Evolutionary conservation across 2,329 filamentous ascomycete genomes (phyloP).

Genomic region (Raffaelea deltoideospora): DNA sequence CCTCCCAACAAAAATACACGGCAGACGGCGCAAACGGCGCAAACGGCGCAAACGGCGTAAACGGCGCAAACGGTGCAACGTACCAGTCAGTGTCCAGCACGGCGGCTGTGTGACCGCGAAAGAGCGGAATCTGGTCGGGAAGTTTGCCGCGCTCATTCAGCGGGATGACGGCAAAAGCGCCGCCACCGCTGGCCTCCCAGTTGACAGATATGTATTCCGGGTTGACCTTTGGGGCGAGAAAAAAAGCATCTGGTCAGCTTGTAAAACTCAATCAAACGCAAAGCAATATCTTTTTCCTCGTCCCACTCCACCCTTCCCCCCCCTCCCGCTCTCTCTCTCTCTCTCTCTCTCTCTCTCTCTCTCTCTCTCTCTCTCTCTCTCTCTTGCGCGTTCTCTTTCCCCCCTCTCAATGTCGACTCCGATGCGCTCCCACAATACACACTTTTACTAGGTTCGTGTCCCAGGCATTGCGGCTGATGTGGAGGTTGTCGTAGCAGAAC

Average conservation of each 20-base stretch:
- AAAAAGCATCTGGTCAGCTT: constrained; percentile 4
- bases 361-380: no score
- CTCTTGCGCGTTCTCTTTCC: neutral
- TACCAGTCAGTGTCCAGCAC: constrained; percentile 97
- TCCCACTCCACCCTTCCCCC: no score
- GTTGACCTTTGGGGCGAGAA: constrained; percentile 50
- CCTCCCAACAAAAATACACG: no score
- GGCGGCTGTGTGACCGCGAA: constrained; percentile 87
- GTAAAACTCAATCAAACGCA: no score
- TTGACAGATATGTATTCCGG: constrained; percentile 94
- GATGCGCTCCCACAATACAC: constrained; percentile 14
- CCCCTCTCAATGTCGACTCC: neutral
- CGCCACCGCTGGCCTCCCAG: constrained; percentile 92
- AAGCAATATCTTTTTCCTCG: no score
- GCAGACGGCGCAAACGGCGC: no score
- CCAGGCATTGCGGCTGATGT: constrained; percentile 97
- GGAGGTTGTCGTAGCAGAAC: constrained; percentile 95
- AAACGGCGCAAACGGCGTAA: no score
- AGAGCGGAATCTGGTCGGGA: constrained; percentile 85
- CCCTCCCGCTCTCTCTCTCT: no score
- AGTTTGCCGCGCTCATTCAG: constrained; percentile 77
- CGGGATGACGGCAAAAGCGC: constrained; percentile 92
- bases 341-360: no score
- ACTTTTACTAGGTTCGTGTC: constrained; percentile 98
- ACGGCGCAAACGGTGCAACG: no score